Base-by-base conservation (phyloP, 352 stramenopile species). In the Globisporangium paroecandrum region DNA sequence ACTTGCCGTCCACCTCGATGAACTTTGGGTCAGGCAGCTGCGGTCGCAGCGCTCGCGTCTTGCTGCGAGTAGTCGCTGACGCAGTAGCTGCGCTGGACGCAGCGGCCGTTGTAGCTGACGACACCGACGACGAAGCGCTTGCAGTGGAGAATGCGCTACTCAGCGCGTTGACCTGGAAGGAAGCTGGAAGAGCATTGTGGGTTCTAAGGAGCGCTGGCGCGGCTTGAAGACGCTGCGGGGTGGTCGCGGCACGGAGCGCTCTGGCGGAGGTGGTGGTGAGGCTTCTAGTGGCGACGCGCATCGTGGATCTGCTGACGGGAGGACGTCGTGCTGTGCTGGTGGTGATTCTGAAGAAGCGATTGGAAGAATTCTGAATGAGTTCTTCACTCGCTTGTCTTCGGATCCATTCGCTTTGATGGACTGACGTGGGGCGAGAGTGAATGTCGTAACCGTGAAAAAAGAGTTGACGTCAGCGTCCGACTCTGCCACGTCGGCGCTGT, bases 191-290 rank as follows among this genome's bases (percentile, higher is more conserved):
- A 25, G 8, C 22, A 25, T 13, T 22, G 47, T 27, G 47, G n/a
- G 76, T 87, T 25, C 86, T 83, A 57, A 94, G 82, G 47, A 94
- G 67, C 27, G 84, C 74, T 12, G 83, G 69, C 38, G 84, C 84
- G 0, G 84, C 91, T 38, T 81, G 71, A 6, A 79, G 74, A 60
- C 91, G 89, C 64, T 93, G 82, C n/a, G 74, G 75, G 60, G 85
- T 75, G 13, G 93, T 56, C 0, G 86, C 84, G 22, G 91, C 81
- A 61, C 93, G 84, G 0, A 94, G 73, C 43, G 86, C 75, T 8
- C 83, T 93, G 13, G 13, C 13, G 63, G 93, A 83, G 32, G 80
- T 82, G 24, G 5, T 57, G 32, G 43, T 81, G 76, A 24, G 71
- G 76, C 29, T 77, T 69, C 1, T 25, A 25, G 15, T 55, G 47